Conservation (phyloP, 2,329 filamentous ascomycete species). For the Fusarium nematophilum region DNA sequence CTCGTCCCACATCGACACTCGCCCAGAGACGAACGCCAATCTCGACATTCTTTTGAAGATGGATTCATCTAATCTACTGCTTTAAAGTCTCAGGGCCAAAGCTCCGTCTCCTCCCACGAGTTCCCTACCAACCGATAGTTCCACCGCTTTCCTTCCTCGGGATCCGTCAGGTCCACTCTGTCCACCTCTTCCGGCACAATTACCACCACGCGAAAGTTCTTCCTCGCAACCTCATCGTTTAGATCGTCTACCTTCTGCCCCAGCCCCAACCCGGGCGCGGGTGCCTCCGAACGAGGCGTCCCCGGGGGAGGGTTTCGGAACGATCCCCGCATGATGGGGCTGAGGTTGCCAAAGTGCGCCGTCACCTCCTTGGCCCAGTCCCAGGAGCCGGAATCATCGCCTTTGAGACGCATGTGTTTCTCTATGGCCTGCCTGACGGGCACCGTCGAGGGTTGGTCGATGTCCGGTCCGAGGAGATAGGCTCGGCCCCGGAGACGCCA, state of each 20-base stretch:
- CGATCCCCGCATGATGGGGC: constrained; percentile 80
- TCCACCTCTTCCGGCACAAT: constrained; percentile 84
- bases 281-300: constrained; percentile 59
- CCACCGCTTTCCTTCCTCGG: constrained; percentile 71
- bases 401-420: constrained; percentile 67
- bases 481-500: constrained; percentile 86
- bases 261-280: constrained; percentile 55
- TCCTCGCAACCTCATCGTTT: constrained; percentile 75
- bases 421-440: constrained; percentile 71
- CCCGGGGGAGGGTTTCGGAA: constrained; percentile 81
- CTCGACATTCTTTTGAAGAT: too few relatives aligned
- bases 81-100: constrained; percentile 71
- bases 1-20: too few relatives aligned
- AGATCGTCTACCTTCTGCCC: constrained; percentile 77
- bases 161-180: constrained; percentile 76
- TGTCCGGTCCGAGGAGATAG: constrained; percentile 79
- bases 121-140: constrained; percentile 69
- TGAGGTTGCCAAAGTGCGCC: constrained; percentile 89
- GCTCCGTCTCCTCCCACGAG: constrained; percentile 75
- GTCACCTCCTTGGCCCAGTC: constrained; percentile 84
- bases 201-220: constrained; percentile 85
- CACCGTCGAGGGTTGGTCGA: constrained; percentile 56
- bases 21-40: too few relatives aligned
- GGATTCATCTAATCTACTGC: background rate
- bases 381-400: constrained; percentile 66